phyloP scores from a whole-genome alignment of 2,329 filamentous ascomycete genomes.

The Didymella glomerata region DNA sequence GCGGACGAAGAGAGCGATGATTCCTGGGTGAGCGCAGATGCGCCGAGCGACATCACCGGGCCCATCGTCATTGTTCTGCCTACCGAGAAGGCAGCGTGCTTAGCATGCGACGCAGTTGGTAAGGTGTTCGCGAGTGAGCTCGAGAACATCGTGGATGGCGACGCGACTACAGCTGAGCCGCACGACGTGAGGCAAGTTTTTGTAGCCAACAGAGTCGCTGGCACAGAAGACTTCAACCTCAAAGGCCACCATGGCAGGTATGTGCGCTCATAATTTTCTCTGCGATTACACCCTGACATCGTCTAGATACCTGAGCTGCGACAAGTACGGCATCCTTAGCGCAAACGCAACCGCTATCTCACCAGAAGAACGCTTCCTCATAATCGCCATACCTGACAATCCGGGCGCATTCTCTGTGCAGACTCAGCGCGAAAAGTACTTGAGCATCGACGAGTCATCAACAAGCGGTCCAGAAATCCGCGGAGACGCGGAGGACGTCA shows the following conservation, averaged over 20 bases:
- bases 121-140: slow-evolving; percentile 83
- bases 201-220: slow-evolving; percentile 84
- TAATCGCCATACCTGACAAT: slow-evolving; percentile 69
- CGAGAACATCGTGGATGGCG: slow-evolving; percentile 87
- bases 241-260: slow-evolving; percentile 90
- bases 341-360: slow-evolving; percentile 84
- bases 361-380: slow-evolving; percentile 79
- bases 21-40: slow-evolving; percentile 89
- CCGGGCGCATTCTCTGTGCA: slow-evolving; percentile 78
- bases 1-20: slow-evolving; percentile 72
- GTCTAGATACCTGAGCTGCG: slow-evolving; percentile 80
- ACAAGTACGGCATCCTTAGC: slow-evolving; percentile 80
- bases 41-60: slow-evolving; percentile 75
- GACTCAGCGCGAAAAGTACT: slow-evolving; percentile 74
- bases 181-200: slow-evolving; percentile 97
- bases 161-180: slow-evolving; percentile 86
- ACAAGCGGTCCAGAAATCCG: slow-evolving; percentile 68
- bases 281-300: slow-evolving; percentile 2
- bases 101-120: slow-evolving; percentile 86
- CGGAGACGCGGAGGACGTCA: slow-evolving; percentile 74
- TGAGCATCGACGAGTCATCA: slow-evolving; percentile 63
- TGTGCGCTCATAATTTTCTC: neutral
- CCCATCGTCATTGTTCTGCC: slow-evolving; percentile 85
- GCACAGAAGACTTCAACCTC: slow-evolving; percentile 82
- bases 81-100: slow-evolving; percentile 73